Percentiles rank a stretch among this genome's conserved stretches.
Conservation (phyloP, 768 basidiomycete genomes). For the Pleurotus platypus region DNA sequence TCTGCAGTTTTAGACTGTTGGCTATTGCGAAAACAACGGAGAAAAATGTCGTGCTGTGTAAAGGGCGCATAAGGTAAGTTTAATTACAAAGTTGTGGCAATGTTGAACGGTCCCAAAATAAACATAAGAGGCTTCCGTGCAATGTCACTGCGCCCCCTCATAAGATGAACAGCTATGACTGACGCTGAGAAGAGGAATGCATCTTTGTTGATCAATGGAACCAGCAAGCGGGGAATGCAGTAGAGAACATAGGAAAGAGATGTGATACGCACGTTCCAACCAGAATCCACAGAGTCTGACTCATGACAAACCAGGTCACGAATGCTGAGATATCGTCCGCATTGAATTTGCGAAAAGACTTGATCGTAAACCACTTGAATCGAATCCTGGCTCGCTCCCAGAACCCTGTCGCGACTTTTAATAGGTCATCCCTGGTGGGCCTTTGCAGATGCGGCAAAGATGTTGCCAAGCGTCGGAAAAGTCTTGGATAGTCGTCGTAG, state of each 20-base stretch:
- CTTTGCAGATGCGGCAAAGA: conserved; percentile 74
- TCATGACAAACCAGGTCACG: conserved; percentile 92
- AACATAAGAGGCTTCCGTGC: too few relatives aligned
- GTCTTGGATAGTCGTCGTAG: conserved; percentile 72
- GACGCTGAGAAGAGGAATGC: too few relatives aligned
- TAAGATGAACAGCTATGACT: too few relatives aligned
- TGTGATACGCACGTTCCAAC: conserved; percentile 75
- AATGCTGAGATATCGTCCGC: conserved; percentile 97
- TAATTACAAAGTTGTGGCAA: background rate
- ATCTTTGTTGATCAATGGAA: too few relatives aligned
- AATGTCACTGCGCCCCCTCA: too few relatives aligned
- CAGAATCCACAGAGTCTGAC: conserved; percentile 93
- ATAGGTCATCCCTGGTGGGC: conserved; percentile 87
- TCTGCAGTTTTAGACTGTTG: conserved; percentile 84
- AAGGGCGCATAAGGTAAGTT: background rate
- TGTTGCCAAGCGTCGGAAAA: conserved; percentile 74
- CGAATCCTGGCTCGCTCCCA: conserved; percentile 86
- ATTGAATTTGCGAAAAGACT: conserved; percentile 92
- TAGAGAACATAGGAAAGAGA: background rate
- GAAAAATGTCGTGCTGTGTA: conserved; percentile 86
- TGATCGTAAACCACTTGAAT: conserved; percentile 97
- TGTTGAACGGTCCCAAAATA: too few relatives aligned
- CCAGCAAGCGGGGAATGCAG: too few relatives aligned
- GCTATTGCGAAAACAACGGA: conserved; percentile 87
- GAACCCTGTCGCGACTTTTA: conserved; percentile 83